Percentiles rank a stretch among this genome's conserved stretches.
These are phyloP conservation scores for Monilinia aucupariae DNA, from an alignment of 2,329 filamentous ascomycete genomes.

Conservation along the genomic window DNA sequence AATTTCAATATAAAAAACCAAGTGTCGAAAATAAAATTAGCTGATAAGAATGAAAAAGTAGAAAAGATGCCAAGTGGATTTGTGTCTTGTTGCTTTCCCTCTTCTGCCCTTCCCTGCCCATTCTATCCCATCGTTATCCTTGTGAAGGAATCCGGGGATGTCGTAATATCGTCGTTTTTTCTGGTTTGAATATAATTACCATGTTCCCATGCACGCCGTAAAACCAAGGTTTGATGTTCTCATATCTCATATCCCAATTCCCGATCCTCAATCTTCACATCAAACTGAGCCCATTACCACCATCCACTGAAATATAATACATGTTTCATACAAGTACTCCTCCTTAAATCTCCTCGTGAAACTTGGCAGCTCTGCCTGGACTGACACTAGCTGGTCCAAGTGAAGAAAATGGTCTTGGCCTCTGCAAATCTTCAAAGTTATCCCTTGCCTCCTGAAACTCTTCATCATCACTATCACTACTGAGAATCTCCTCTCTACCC, in stretches of 20 bases:
- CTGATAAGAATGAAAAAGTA: background rate
- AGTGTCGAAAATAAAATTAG: background rate
- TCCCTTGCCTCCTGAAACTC: conserved; percentile 48
- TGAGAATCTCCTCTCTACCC: background rate
- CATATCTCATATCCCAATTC: background rate
- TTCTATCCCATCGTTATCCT: background rate
- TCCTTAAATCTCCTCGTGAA: conserved; percentile 50
- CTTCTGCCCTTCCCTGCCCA: too few relatives aligned
- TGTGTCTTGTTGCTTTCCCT: background rate
- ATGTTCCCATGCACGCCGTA: background rate
- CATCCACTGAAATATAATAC: background rate
- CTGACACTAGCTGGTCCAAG: conserved; percentile 40
- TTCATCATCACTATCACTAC: conserved; percentile 34
- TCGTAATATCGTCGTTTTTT: background rate
- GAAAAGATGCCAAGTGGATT: background rate
- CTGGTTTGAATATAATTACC: background rate
- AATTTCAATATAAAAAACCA: background rate
- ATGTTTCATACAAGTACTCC: background rate
- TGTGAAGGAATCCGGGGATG: background rate
- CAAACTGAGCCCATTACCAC: background rate
- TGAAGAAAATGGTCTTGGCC: conserved; percentile 32
- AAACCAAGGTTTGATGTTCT: too few relatives aligned
- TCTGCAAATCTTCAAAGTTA: conserved; percentile 39
- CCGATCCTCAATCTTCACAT: background rate
- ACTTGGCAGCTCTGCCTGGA: conserved; percentile 52